A percentile compares a stretch with the other conserved stretches of the same genome.
Evolutionary conservation across 164 flowering plant genomes (phyloP).

Genomic region (Sedum album): DNA sequence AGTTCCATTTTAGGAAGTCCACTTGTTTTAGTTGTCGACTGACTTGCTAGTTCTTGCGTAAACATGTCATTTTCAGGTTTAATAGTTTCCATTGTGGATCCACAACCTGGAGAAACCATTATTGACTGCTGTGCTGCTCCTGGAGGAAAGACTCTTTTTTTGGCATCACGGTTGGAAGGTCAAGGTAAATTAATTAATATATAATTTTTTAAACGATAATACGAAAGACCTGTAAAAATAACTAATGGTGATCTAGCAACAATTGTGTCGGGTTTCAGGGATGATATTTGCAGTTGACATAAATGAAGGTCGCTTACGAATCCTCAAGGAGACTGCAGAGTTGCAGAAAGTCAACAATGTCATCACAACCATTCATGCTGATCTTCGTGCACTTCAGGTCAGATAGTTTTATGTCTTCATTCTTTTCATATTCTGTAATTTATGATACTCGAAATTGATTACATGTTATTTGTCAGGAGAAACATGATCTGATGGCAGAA

Average conservation of each 20-base stretch:
- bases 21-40: too few relatives aligned
- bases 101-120: constrained; percentile 73
- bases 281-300: constrained; percentile 68
- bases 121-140: constrained; percentile 96
- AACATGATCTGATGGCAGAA: constrained; percentile 35
- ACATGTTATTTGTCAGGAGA: constrained; percentile 28
- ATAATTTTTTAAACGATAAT: not conserved
- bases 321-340: constrained; percentile 73
- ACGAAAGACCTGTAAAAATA: not conserved
- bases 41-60: too few relatives aligned
- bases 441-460: not conserved
- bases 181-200: constrained; percentile 46
- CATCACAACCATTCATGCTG: constrained; percentile 52
- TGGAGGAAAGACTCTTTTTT: constrained; percentile 90
- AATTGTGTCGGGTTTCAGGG: constrained; percentile 32
- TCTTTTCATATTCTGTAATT: not conserved
- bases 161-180: constrained; percentile 68
- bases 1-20: not conserved
- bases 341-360: constrained; percentile 53
- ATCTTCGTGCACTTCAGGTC: constrained; percentile 61
- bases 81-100: constrained; percentile 73
- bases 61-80: constrained; percentile 38
- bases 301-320: constrained; percentile 74
- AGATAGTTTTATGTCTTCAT: constrained; percentile 11
- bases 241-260: not conserved